phyloP scores from a whole-genome alignment of 352 stramenopile genomes.

The Phytophthora multivora region DNA sequence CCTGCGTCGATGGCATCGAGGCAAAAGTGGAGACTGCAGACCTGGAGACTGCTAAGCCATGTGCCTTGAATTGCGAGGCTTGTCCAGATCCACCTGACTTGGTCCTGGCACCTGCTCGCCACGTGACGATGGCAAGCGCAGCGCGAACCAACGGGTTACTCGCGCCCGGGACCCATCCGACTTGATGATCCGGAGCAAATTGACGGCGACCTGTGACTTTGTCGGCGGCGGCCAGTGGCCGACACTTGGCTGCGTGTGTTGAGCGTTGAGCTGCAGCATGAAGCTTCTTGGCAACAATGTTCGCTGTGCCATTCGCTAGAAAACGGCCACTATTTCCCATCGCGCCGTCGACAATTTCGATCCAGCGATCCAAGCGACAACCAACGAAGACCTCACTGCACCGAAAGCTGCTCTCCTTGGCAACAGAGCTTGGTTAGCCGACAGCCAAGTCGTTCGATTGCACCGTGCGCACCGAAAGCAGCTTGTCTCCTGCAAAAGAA shows the following conservation, averaged over 20 bases:
- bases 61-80: not conserved
- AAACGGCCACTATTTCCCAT: constrained; percentile 24
- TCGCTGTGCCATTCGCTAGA: constrained; percentile 10
- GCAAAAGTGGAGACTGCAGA: too few relatives aligned
- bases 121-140: not conserved
- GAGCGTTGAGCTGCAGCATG: constrained; percentile 5
- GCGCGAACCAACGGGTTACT: not conserved
- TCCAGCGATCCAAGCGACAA: constrained; percentile 18
- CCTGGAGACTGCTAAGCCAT: too few relatives aligned
- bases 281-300: constrained; percentile 2
- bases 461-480: constrained; percentile 18
- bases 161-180: not conserved
- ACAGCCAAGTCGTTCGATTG: constrained; percentile 10
- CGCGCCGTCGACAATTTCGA: constrained; percentile 24
- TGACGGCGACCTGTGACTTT: constrained; percentile 9
- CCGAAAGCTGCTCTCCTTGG: constrained; percentile 2
- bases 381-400: constrained; percentile 14
- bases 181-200: constrained; percentile 2
- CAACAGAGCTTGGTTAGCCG: not conserved
- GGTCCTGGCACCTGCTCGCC: constrained; percentile 6
- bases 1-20: not conserved
- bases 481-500: constrained; percentile 11
- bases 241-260: constrained; percentile 3
- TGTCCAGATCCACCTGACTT: not conserved
- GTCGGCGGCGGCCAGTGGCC: not conserved